phyloP scores from a whole-genome alignment of 148 eudicot species.

The Cornus suecica region DNA sequence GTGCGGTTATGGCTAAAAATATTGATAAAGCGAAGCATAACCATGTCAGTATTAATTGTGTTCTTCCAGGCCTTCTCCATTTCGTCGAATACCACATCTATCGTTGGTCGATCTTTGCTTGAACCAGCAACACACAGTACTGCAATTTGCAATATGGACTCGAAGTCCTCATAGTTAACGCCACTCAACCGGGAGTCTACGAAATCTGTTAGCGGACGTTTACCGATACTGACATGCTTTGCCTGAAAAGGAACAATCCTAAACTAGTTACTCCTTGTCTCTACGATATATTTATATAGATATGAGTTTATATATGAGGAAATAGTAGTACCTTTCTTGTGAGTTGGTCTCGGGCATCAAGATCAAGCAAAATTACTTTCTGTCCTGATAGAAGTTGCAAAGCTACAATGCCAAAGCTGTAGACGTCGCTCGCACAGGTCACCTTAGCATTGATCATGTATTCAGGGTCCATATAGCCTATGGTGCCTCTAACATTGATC shows the following conservation, averaged over 20 bases:
- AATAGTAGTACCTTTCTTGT: constrained; percentile 34
- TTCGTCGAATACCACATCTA: constrained; percentile 35
- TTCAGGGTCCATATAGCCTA: constrained; percentile 56
- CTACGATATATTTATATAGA: too few species aligned
- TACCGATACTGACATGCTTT: constrained; percentile 43
- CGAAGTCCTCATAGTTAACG: constrained; percentile 31
- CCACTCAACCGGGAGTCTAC: constrained; percentile 35
- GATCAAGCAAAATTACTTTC: constrained; percentile 43
- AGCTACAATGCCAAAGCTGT: constrained; percentile 44
- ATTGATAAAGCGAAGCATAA: not conserved
- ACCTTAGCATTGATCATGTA: constrained; percentile 51
- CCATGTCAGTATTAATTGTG: constrained; percentile 17
- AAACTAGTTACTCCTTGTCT: not conserved
- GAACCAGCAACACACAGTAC: constrained; percentile 47
- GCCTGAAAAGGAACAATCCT: constrained; percentile 25
- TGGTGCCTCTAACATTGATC: constrained; percentile 59
- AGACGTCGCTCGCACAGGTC: constrained; percentile 47
- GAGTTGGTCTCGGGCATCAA: constrained; percentile 49
- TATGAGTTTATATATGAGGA: not conserved
- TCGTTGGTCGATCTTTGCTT: constrained; percentile 40
- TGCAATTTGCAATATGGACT: constrained; percentile 42
- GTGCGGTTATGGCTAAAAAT: not conserved
- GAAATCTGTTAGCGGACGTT: constrained; percentile 35
- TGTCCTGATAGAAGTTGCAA: constrained; percentile 49
- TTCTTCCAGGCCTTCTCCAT: constrained; percentile 41